Evolutionary conservation across 345 rosid species (phyloP), one percentile per base, ranked within the genome.

Genomic region (Laguncularia racemosa): DNA sequence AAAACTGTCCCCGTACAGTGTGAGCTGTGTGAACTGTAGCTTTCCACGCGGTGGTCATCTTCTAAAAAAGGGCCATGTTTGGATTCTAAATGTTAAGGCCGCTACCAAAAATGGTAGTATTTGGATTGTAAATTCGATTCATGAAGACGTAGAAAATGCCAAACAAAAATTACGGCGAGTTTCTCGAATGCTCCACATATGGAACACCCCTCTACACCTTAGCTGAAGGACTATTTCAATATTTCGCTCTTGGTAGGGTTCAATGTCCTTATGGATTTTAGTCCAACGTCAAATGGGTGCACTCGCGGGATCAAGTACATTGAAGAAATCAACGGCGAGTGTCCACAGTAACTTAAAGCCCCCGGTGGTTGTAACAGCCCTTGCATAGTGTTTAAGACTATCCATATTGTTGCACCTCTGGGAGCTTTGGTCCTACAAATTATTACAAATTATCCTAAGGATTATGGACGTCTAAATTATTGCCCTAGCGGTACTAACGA

Each of bases 191-290:
- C 64, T 14, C 23, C 13, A 55, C 15, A 21, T 69, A 0, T 13
- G 71, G 78, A 28, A 14, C 17, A 23, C 60, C 74, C 1, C 78
- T 68, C 0, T 57, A 61, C 50, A 73, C 74, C 12, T 16, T 62
- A 23, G 71, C 69, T 0, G 74, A 73, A 53, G 21, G 74, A 73
- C 58, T 69, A 61, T 59, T 56, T 55, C 9, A 73, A 67, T 60
- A 73, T 73, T 2, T 68, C 77, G 8, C 45, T 69, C 2, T 56
- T 69, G n/a, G 72, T 69, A 3, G 75, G 78, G 15, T 74, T 69
- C 44, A 70, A 74, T 23, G 61, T 74, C 12, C 72, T 66, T 0
- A 62, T 74, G 75, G 66, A 58, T 11, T 63, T 74, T 16, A 65
- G 63, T 16, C 73, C 64, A 20, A 63, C 65, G 2, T 53, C 67